Conservation (phyloP, 345 rosid genomes). For the Nephelium lappaceum region DNA sequence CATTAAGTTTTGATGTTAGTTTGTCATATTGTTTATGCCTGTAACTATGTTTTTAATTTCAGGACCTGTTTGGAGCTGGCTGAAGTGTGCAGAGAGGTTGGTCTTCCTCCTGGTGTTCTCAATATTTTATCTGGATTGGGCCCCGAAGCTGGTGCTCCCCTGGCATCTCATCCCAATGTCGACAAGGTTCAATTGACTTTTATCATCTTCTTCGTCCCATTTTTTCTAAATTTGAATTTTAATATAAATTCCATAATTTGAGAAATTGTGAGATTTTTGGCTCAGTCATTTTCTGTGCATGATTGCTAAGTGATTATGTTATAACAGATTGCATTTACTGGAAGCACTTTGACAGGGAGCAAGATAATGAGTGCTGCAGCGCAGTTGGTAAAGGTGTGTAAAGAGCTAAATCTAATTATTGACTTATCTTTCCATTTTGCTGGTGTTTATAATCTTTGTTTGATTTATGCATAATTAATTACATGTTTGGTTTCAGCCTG, state of each 20-base stretch:
- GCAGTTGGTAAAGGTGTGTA: slow-evolving; percentile 73
- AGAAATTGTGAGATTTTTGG: not conserved
- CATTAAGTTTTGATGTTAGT: slow-evolving; percentile 17
- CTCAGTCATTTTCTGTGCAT: slow-evolving; percentile 18
- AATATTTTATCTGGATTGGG: slow-evolving; percentile 95
- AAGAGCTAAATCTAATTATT: slow-evolving; percentile 2
- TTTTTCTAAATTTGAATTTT: slow-evolving; percentile 23
- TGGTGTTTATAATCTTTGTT: not conserved
- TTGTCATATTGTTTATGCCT: not conserved
- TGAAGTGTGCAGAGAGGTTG: slow-evolving; percentile 83
- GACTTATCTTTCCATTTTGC: slow-evolving; percentile 6
- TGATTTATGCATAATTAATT: slow-evolving; percentile 16
- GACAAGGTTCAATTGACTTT: slow-evolving; percentile 69
- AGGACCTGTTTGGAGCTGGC: slow-evolving; percentile 99
- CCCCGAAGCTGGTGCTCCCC: slow-evolving; percentile 95
- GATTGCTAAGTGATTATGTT: slow-evolving; percentile 21
- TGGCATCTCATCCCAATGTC: slow-evolving; percentile 87
- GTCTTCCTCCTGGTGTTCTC: slow-evolving; percentile 96
- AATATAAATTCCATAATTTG: not conserved
- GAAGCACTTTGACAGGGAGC: slow-evolving; percentile 91
- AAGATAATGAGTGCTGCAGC: slow-evolving; percentile 85
- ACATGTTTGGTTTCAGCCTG: slow-evolving; percentile 56
- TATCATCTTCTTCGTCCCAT: slow-evolving; percentile 7
- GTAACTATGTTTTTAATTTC: slow-evolving; percentile 28
- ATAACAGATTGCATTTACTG: slow-evolving; percentile 87